A percentile compares a stretch with the other conserved stretches of the same genome.
phyloP scores from a whole-genome alignment of 345 rosid genomes.

The Camelina laxa region DNA sequence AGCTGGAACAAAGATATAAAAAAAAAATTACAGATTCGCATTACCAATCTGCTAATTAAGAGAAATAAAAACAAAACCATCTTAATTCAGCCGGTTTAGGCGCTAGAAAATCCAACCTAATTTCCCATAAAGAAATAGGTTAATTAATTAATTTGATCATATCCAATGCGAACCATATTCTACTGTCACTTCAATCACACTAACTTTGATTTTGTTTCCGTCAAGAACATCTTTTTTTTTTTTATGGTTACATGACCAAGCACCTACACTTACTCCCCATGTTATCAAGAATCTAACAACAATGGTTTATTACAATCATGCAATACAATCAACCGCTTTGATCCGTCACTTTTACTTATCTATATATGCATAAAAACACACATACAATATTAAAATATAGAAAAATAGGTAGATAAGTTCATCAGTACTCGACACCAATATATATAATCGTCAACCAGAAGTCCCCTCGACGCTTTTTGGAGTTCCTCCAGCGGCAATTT shows the following conservation, averaged over 20 bases:
- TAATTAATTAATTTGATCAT: neutral
- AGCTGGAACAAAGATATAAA: neutral
- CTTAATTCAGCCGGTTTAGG: no score
- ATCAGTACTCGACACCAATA: conserved; percentile 11
- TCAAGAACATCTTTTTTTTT: neutral
- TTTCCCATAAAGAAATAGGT: no score
- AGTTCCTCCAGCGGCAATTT: conserved; percentile 9
- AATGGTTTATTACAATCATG: neutral
- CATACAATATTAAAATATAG: neutral
- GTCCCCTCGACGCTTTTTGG: neutral
- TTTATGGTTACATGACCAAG: neutral
- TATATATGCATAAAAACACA: neutral
- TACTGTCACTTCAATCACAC: conserved; percentile 6
- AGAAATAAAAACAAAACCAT: no score
- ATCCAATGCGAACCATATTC: conserved; percentile 14
- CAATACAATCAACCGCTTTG: conserved; percentile 7
- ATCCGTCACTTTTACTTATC: neutral
- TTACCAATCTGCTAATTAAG: neutral
- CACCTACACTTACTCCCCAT: conserved; percentile 15
- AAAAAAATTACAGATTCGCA: no score
- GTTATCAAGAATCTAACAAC: conserved; percentile 19
- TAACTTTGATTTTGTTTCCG: neutral
- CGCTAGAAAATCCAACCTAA: no score
- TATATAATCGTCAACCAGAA: conserved; percentile 32
- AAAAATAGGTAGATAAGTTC: neutral